A percentile compares a stretch with the other conserved stretches of the same genome.
Conservation (phyloP, 805 yeast species). For the Ogataea degrootiae region DNA sequence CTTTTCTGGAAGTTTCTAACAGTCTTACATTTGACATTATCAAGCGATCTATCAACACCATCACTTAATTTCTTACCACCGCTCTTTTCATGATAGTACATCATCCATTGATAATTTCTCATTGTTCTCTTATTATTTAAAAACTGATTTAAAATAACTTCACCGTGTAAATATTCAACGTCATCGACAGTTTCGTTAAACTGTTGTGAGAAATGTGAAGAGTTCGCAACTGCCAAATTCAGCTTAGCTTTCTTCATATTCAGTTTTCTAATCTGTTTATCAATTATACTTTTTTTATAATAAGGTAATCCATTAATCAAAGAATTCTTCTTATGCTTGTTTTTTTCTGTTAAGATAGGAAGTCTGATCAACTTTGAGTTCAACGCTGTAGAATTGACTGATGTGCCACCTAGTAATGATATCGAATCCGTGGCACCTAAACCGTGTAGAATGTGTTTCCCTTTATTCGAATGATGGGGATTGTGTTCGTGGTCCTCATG, state of each 20-base stretch:
- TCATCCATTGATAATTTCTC: slow-evolving; percentile 43
- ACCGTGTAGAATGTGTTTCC: slow-evolving; percentile 22
- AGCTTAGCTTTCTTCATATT: slow-evolving; percentile 26
- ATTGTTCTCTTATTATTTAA: slow-evolving; percentile 37
- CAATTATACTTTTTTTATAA: slow-evolving; percentile 28
- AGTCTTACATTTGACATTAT: slow-evolving; percentile 14
- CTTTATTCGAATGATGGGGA: slow-evolving; percentile 15
- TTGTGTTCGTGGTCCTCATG: slow-evolving; percentile 28
- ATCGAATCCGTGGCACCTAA: slow-evolving; percentile 22
- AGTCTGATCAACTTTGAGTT: slow-evolving; percentile 25
- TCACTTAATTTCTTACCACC: slow-evolving; percentile 31
- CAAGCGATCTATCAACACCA: slow-evolving; percentile 9
- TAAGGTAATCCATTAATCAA: slow-evolving; percentile 40
- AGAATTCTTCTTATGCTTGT: slow-evolving; percentile 16
- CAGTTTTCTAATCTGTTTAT: slow-evolving; percentile 19
- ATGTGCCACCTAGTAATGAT: slow-evolving; percentile 24
- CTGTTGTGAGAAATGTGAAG: slow-evolving; percentile 24
- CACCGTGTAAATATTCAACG: slow-evolving; percentile 45
- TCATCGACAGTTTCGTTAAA: slow-evolving; percentile 36
- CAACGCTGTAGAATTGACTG: slow-evolving; percentile 21
- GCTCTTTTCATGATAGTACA: slow-evolving; percentile 41
- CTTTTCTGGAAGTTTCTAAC: slow-evolving; percentile 28
- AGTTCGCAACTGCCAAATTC: slow-evolving; percentile 23
- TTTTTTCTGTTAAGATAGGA: slow-evolving; percentile 20
- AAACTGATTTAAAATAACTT: slow-evolving; percentile 41